These are phyloP conservation scores for Pseudocohnilembus persalinus DNA, from an alignment of 169 alveolate species.

Conservation along the genomic window DNA sequence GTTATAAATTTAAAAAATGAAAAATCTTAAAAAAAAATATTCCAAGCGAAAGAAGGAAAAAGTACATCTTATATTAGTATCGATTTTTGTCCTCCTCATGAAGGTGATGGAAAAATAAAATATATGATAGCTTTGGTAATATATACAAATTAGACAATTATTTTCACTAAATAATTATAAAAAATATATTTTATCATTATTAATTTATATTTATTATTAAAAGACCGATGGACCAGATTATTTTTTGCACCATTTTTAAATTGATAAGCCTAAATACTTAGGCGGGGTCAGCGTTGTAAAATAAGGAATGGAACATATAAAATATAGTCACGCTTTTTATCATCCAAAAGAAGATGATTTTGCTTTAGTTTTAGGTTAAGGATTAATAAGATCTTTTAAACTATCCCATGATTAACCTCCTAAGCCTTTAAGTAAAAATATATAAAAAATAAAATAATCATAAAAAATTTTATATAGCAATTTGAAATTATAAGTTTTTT, in stretches of 20 bases:
- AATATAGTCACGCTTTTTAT: constrained; percentile 38
- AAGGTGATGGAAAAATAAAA: constrained; percentile 21
- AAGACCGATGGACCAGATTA: constrained; percentile 54
- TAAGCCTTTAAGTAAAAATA: constrained; percentile 50
- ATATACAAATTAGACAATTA: neutral
- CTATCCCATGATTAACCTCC: constrained; percentile 51
- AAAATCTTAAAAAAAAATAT: constrained; percentile 21
- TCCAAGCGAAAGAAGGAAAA: constrained; percentile 35
- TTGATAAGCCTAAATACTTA: constrained; percentile 7
- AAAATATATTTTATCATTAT: neutral
- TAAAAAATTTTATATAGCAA: no score
- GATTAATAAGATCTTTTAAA: constrained; percentile 60
- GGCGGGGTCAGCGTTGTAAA: neutral
- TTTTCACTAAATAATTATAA: neutral
- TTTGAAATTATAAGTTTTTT: no score
- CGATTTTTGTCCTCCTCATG: constrained; percentile 57
- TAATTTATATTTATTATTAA: neutral
- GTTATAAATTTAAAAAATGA: constrained; percentile 17
- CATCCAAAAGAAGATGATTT: constrained; percentile 56
- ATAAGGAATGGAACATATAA: neutral
- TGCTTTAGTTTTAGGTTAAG: constrained; percentile 56
- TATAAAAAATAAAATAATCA: no score
- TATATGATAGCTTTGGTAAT: constrained; percentile 55
- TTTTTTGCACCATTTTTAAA: constrained; percentile 1
- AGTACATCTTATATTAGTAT: constrained; percentile 31